A percentile compares a stretch with the other conserved stretches of the same genome.
These are phyloP conservation scores for Ormosia semicastrata DNA, from an alignment of 306 rosid genomes.

Conservation along the genomic window DNA sequence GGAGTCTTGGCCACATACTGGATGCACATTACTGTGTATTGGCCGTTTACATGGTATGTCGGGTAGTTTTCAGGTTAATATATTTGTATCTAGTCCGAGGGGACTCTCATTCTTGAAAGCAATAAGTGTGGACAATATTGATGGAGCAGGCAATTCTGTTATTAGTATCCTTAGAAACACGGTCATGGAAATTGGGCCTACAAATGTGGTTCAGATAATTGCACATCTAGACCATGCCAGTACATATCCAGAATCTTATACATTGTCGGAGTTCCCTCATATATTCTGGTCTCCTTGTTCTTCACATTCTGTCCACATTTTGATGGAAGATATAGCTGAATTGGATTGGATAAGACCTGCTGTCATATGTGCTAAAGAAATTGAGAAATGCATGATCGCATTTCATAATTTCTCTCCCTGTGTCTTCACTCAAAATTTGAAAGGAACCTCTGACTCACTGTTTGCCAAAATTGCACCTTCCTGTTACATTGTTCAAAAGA, in stretches of 20 bases:
- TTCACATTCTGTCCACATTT: constrained; percentile 39
- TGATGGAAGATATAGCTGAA: constrained; percentile 59
- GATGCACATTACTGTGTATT: constrained; percentile 53
- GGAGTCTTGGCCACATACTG: constrained; percentile 59
- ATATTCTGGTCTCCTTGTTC: constrained; percentile 58
- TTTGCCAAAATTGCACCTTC: constrained; percentile 46
- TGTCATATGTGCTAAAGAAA: constrained; percentile 48
- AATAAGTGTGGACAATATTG: constrained; percentile 31
- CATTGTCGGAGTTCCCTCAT: constrained; percentile 47
- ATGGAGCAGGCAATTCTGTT: constrained; percentile 32
- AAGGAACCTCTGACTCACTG: constrained; percentile 24
- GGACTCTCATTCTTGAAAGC: constrained; percentile 52
- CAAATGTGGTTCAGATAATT: constrained; percentile 56
- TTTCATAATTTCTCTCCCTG: constrained; percentile 37
- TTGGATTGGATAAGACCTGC: constrained; percentile 49
- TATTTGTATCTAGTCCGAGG: constrained; percentile 55
- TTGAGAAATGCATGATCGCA: constrained; percentile 40
- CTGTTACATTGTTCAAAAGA: constrained; percentile 39
- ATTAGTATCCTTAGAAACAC: constrained; percentile 40
- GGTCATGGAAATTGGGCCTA: constrained; percentile 38
- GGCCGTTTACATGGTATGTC: constrained; percentile 31
- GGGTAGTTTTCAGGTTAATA: constrained; percentile 41
- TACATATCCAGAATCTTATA: constrained; percentile 30
- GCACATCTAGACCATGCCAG: constrained; percentile 42
- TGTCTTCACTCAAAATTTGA: constrained; percentile 34